Conservation (phyloP, 75 land plant species). For the Chamaecyparis obtusa region DNA sequence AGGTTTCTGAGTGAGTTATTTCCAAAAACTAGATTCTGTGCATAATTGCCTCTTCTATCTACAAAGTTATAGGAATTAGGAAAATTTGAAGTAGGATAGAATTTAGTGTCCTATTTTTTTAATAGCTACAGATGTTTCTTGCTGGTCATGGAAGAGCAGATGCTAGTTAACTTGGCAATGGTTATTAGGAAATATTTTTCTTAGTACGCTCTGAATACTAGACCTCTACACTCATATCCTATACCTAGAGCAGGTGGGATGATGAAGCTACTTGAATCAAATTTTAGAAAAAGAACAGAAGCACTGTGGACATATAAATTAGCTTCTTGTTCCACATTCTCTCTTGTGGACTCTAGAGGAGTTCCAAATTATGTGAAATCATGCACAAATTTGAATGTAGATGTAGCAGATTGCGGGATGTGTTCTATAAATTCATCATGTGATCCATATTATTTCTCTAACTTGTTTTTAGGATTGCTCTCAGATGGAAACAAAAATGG, state of each 20-base stretch:
- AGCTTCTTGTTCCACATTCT: not conserved
- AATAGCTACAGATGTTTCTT: not conserved
- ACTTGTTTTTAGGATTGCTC: slow-evolving; percentile 1
- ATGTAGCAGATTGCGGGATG: not conserved
- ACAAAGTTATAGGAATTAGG: not conserved
- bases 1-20: not conserved
- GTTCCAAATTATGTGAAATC: not conserved
- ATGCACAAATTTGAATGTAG: not conserved
- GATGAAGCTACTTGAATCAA: slow-evolving; percentile 50
- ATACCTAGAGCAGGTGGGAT: slow-evolving; percentile 27
- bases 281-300: slow-evolving; percentile 33
- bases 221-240: slow-evolving; percentile 26
- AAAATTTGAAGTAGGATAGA: not conserved
- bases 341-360: slow-evolving; percentile 13
- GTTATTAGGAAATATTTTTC: slow-evolving; percentile 15
- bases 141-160: not conserved
- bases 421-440: not conserved
- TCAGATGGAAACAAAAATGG: not conserved
- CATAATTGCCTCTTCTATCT: not conserved
- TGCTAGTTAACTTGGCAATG: slow-evolving; percentile 17
- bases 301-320: slow-evolving; percentile 8
- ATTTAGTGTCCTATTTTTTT: not conserved
- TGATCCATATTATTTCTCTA: slow-evolving; percentile 23
- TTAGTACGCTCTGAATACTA: slow-evolving; percentile 9
- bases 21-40: not conserved